phyloP scores from a whole-genome alignment of 1,139 yeast species.

The Starmera stellimalicola region DNA sequence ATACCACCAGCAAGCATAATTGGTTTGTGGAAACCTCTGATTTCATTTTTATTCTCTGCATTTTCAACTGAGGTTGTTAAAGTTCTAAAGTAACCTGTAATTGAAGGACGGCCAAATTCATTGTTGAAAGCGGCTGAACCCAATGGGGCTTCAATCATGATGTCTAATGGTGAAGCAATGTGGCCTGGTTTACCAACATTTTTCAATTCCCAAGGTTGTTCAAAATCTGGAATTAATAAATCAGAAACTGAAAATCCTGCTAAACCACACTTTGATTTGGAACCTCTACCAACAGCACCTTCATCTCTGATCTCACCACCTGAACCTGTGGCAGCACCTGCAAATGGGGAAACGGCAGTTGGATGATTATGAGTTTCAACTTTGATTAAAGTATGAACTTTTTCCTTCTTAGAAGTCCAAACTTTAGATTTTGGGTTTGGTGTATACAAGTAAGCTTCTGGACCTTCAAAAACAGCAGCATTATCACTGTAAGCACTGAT shows the following conservation, averaged over 20 bases:
- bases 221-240: conserved; percentile 71
- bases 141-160: conserved; percentile 94
- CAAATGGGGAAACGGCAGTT: conserved; percentile 97
- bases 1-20: conserved; percentile 99
- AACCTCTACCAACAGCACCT: conserved; percentile 99
- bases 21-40: conserved; percentile 97
- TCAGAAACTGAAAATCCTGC: conserved; percentile 92
- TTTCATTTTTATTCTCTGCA: conserved; percentile 53
- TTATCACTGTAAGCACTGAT: conserved; percentile 94
- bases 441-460: conserved; percentile 62
- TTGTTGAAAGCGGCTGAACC: conserved; percentile 98
- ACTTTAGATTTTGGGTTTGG: conserved; percentile 67
- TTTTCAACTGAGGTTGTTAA: conserved; percentile 70
- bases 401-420: conserved; percentile 70
- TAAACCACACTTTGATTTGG: conserved; percentile 93
- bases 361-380: conserved; percentile 99
- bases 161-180: conserved; percentile 86
- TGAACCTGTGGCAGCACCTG: conserved; percentile 99
- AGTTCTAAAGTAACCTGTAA: conserved; percentile 94
- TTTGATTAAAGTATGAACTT: conserved; percentile 82
- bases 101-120: conserved; percentile 98
- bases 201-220: conserved; percentile 89
- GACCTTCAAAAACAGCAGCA: conserved; percentile 81
- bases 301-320: conserved; percentile 99
- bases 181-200: conserved; percentile 85